phyloP scores from a whole-genome alignment of 345 rosid genomes.

The Brassica incana region DNA sequence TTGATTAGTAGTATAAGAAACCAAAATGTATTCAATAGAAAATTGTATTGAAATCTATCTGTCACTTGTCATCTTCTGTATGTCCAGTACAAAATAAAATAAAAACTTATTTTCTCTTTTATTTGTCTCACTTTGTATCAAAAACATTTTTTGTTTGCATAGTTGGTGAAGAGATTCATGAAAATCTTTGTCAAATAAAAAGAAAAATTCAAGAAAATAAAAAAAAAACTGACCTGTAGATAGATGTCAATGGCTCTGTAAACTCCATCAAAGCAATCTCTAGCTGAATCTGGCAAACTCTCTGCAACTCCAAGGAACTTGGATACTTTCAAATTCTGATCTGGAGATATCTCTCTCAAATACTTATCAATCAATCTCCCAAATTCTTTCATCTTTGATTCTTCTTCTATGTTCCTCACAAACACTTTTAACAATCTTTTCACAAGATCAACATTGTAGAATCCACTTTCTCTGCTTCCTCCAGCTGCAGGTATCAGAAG shows the following conservation, averaged over 20 bases:
- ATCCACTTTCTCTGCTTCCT: constrained; percentile 35
- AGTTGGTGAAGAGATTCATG: constrained; percentile 3
- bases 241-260: constrained; percentile 79
- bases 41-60: neutral
- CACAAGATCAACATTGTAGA: constrained; percentile 63
- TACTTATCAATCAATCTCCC: constrained; percentile 62
- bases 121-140: constrained; percentile 24
- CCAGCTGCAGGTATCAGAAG: constrained; percentile 49
- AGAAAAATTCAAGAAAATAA: neutral
- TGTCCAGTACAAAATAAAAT: constrained; percentile 10
- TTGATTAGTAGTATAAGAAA: neutral
- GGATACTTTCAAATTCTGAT: constrained; percentile 58
- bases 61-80: constrained; percentile 30
- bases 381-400: constrained; percentile 45
- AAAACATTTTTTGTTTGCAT: neutral
- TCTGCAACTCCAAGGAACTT: constrained; percentile 69
- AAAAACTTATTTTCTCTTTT: neutral
- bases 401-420: constrained; percentile 41
- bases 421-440: constrained; percentile 55
- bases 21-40: constrained; percentile 6
- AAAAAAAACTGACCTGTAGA: constrained; percentile 51
- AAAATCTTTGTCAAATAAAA: neutral
- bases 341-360: constrained; percentile 73
- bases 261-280: constrained; percentile 74
- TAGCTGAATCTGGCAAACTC: constrained; percentile 70